Percentiles rank a stretch among this genome's conserved stretches.
phyloP scores from a whole-genome alignment of 176 grass and related monocot genomes.

The Triticum urartu region DNA sequence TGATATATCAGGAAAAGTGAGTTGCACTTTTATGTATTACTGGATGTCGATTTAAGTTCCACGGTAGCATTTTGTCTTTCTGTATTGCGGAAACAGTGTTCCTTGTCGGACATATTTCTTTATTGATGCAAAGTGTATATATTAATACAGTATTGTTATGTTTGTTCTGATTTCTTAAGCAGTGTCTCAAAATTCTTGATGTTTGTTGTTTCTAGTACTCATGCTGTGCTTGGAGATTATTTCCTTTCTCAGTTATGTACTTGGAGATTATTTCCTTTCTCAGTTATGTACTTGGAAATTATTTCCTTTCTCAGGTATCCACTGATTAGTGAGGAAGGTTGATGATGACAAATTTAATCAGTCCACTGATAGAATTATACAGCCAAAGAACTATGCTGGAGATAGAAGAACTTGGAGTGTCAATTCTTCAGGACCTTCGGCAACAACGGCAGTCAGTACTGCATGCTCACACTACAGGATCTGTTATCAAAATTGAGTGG shows the following conservation, averaged over 20 bases:
- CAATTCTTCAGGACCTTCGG: neutral
- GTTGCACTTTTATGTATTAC: neutral
- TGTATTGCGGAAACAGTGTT: neutral
- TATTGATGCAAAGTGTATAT: neutral
- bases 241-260: too few species aligned
- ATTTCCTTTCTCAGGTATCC: constrained; percentile 46
- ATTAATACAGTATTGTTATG: neutral
- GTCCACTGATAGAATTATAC: constrained; percentile 71
- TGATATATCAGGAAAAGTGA: neutral
- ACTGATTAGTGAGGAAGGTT: constrained; percentile 84
- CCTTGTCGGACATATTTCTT: neutral
- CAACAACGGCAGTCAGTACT: too few species aligned
- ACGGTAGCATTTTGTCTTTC: neutral
- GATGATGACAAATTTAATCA: constrained; percentile 73
- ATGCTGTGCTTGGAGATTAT: neutral
- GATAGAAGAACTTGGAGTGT: constrained; percentile 76
- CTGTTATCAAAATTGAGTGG: too few species aligned
- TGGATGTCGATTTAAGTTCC: neutral
- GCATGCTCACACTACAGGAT: too few species aligned
- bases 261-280: neutral
- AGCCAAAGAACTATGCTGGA: constrained; percentile 75
- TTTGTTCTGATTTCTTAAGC: neutral
- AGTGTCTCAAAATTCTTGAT: neutral
- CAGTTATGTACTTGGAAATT: constrained; percentile 30
- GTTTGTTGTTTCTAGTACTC: neutral